Evolutionary conservation across 192 early-diverging fungal genomes (phyloP), one percentile per base, ranked within the genome.

Genomic region (Umbelopsis sp.): DNA sequence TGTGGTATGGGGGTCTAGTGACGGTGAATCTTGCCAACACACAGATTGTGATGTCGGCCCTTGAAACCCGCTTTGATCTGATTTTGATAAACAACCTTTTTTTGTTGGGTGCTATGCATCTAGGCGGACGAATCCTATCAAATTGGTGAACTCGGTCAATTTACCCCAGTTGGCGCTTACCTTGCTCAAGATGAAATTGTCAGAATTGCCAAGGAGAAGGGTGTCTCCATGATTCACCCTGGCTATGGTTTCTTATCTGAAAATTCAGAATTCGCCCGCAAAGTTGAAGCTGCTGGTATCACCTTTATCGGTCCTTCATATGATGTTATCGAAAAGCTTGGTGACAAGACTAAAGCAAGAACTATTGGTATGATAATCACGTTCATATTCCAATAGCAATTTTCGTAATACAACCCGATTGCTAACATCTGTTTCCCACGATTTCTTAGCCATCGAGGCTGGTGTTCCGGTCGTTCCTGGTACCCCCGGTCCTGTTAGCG

Each of bases 161-260:
- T 83, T 73, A 92, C 94, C 31, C 95, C 96, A 4, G 95, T 97
- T n/a, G 96, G 92, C 32, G 95, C 97, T 4, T 98, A 98, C 77
- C 87, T 98, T 45, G 92, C 94, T 14, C 95, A 96, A 76, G 93
- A 96, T 77, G 93, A 94, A 72, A 97, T 98, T 68, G 87, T 98
- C 67, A 83, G 82, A 29, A 95, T 97, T 75, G 97, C 96, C 22
- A 88, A 92, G 65, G 75, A 86, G 70, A 90, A 89, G 53, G 87
- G 89, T 75, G 93, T 92, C 68, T 90, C 86, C 70, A 94, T 91
- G 77, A 94, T 98, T 80, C 97, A 97, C 72, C 97, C 96, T 29
- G 95, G 96, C 54, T 99, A 99, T 80, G 97, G 97, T 36, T 97
- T 99, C 85, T 83, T 99, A 44, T 90, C 91, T 34, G 97, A 99